Evolutionary conservation across 495 filamentous ascomycete genomes (phyloP).

Genomic region (Parachaetomium inaequale): DNA sequence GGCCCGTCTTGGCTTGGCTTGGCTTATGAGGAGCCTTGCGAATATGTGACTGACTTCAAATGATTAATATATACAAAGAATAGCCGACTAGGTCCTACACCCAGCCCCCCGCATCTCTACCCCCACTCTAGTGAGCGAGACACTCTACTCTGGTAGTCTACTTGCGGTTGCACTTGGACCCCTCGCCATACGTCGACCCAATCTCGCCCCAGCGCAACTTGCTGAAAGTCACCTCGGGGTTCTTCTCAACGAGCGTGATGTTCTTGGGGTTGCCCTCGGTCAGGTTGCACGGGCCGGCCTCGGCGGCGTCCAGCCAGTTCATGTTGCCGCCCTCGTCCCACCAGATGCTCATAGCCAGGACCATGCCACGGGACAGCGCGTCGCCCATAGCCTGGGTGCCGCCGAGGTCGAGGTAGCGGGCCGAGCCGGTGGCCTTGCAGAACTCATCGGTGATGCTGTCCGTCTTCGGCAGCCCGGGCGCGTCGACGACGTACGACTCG

Average conservation of each 20-base stretch:
- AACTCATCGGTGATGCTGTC: slow-evolving; percentile 55
- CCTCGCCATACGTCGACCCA: slow-evolving; percentile 51
- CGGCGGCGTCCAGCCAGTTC: slow-evolving; percentile 59
- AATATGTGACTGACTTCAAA: too few relatives aligned
- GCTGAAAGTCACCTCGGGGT: slow-evolving; percentile 54
- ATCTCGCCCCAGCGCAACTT: slow-evolving; percentile 67
- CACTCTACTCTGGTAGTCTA: too few relatives aligned
- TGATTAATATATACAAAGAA: too few relatives aligned
- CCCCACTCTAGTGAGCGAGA: too few relatives aligned
- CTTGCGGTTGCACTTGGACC: too few relatives aligned
- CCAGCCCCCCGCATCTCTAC: too few relatives aligned
- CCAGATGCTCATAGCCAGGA: slow-evolving; percentile 61
- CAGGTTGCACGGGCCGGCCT: slow-evolving; percentile 57
- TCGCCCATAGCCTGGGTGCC: slow-evolving; percentile 56
- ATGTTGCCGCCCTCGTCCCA: slow-evolving; percentile 55
- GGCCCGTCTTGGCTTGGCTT: too few relatives aligned
- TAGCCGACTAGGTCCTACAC: too few relatives aligned
- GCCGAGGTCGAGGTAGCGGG: slow-evolving; percentile 50
- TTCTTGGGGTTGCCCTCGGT: slow-evolving; percentile 48
- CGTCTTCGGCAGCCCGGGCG: slow-evolving; percentile 15
- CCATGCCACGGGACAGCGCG: slow-evolving; percentile 58
- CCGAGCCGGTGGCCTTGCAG: slow-evolving; percentile 56
- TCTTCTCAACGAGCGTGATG: slow-evolving; percentile 45
- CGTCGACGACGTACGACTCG: slow-evolving; percentile 10
- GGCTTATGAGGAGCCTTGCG: too few relatives aligned